A percentile compares a stretch with the other conserved stretches of the same genome.
Conservation (phyloP, 2,329 filamentous ascomycete species). For the Scortechinia acanthostroma region DNA sequence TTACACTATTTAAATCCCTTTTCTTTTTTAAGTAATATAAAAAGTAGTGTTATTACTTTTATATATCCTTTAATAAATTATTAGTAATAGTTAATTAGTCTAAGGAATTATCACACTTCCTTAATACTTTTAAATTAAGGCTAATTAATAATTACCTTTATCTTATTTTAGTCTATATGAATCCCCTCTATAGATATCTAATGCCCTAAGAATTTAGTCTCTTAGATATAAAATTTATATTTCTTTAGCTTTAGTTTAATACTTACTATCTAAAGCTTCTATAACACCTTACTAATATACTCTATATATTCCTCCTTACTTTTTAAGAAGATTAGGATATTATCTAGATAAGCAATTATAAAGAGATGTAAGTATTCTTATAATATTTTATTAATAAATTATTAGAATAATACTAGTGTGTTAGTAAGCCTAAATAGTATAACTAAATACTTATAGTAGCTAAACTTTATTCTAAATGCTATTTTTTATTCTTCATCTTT, state of each 20-base stretch:
- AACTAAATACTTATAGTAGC: neutral
- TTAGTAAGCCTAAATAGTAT: neutral
- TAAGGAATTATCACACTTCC: slow-evolving; percentile 15
- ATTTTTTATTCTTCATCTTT: neutral
- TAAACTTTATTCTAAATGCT: neutral
- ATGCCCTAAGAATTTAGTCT: slow-evolving; percentile 9
- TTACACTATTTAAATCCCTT: slow-evolving; percentile 5
- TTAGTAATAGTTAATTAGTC: slow-evolving; percentile 21
- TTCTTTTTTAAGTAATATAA: slow-evolving; percentile 9
- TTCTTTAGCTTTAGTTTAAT: slow-evolving; percentile 5
- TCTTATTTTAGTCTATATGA: slow-evolving; percentile 8
- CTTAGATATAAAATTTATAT: slow-evolving; percentile 8
- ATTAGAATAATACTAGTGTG: neutral
- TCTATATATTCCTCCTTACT: neutral
- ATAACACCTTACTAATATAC: slow-evolving; percentile 4
- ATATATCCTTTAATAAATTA: slow-evolving; percentile 17
- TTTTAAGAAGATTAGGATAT: slow-evolving; percentile 8
- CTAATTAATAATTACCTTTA: slow-evolving; percentile 10
- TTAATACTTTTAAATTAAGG: slow-evolving; percentile 5
- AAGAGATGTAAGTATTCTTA: slow-evolving; percentile 7
- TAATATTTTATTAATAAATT: neutral
- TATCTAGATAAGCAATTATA: slow-evolving; percentile 7
- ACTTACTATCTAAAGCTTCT: slow-evolving; percentile 3
- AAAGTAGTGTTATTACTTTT: slow-evolving; percentile 9
- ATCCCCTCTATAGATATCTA: slow-evolving; percentile 7